Base-by-base conservation (phyloP, 768 basidiomycete species). In the Mycena rebaudengoi region DNA sequence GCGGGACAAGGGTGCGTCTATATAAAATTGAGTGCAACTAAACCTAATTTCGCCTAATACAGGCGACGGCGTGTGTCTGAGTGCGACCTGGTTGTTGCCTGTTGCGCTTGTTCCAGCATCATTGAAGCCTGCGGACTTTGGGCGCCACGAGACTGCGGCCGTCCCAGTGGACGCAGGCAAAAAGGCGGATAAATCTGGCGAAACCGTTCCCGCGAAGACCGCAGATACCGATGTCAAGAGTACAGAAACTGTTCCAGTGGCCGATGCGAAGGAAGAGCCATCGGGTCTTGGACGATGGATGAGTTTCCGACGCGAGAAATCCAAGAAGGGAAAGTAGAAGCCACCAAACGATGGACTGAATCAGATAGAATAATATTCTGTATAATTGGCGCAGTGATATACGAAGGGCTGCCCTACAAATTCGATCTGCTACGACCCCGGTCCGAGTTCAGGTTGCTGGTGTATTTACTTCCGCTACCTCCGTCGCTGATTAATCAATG, bases 41-140 rank as follows among this genome's bases (percentile, higher is more conserved):
- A 21, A 14, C 35, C 45, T 33, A 13, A 30, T 7, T 60, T 54
- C 43, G 13, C 58, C 53, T 32, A 12, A 60, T 56, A 54, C 62
- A 91, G 92, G 92, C 0, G 80, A 91, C 65, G 93, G 93, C 2
- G 89, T 94, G n/a, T 87, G 91, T 46, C 75, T 95, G 64, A 91
- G 88, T 10, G 93, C 93, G 30, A 92, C 92, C 14, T 95, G 93
- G 93, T 74, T 94, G 43, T 77, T 94, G 20, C 91, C 92, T 18
- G 84, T 94, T 28, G 86, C 90, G 6, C 78, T 94, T 53, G 82
- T 95, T 30, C 92, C 93, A 6, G 86, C 89, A 66, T 81, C 90
- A 2, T 91, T 92, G 91, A 86, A 92, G 48, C 33, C 52, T 23
- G 58, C 51, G 39, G 65, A 67, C 37, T 67, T 43, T 25, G 46